A percentile compares a stretch with the other conserved stretches of the same genome.
phyloP scores from a whole-genome alignment of 345 rosid species.

The Ceriops tagal region DNA sequence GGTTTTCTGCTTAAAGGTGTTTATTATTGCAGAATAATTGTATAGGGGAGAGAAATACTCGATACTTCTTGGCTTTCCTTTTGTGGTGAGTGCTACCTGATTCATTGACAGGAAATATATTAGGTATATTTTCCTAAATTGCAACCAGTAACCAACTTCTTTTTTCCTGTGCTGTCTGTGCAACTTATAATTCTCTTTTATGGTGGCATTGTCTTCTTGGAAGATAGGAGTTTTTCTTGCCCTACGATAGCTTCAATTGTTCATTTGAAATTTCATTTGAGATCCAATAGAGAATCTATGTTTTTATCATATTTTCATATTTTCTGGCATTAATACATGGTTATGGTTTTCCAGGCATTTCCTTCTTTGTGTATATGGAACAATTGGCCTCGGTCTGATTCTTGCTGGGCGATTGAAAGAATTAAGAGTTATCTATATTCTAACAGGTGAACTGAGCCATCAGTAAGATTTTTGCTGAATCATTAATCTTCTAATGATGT shows the following conservation, averaged over 20 bases:
- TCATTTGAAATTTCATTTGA: neutral
- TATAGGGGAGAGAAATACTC: conserved; percentile 85
- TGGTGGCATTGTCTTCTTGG: neutral
- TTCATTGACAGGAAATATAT: neutral
- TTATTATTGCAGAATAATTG: conserved; percentile 71
- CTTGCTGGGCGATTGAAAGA: conserved; percentile 75
- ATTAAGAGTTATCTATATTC: conserved; percentile 44
- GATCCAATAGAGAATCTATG: conserved; percentile 3
- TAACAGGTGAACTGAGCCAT: conserved; percentile 45
- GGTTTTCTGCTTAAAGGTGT: conserved; percentile 9
- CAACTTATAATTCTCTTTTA: neutral
- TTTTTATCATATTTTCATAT: conserved; percentile 17
- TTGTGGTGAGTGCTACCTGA: conserved; percentile 63
- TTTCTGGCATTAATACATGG: neutral
- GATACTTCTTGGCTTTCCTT: conserved; percentile 89
- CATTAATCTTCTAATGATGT: neutral
- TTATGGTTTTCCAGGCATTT: conserved; percentile 60
- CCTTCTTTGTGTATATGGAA: conserved; percentile 67
- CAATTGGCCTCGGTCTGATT: conserved; percentile 61
- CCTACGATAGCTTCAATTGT: neutral
- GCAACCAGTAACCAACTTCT: neutral
- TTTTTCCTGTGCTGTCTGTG: neutral
- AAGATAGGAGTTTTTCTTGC: neutral
- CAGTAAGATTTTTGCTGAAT: neutral
- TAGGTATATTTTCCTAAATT: neutral